phyloP scores from a whole-genome alignment of 164 flowering plant species.

The Magnolia kwangsiensis region DNA sequence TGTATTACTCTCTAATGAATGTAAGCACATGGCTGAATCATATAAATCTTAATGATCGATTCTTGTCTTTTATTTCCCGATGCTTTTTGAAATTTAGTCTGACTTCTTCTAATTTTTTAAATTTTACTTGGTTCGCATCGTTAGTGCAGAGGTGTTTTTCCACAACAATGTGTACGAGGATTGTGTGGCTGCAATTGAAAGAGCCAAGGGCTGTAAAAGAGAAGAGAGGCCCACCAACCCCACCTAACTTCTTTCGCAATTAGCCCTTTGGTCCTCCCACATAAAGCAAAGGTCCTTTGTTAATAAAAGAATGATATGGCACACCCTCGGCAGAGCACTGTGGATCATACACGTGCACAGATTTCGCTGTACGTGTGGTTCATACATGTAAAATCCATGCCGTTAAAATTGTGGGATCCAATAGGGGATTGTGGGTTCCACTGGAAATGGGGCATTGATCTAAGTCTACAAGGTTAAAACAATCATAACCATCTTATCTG shows the following conservation, averaged over 20 bases:
- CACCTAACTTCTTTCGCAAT: neutral
- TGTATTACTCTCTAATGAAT: too few species aligned
- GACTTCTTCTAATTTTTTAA: too few species aligned
- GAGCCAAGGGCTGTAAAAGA: neutral
- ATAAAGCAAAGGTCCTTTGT: neutral
- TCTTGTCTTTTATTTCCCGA: too few species aligned
- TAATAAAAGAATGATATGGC: neutral
- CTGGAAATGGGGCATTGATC: neutral
- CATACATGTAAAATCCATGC: neutral
- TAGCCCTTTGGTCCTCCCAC: too few species aligned
- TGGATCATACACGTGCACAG: neutral
- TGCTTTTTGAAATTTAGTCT: too few species aligned
- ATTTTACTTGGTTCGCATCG: too few species aligned
- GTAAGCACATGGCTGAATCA: too few species aligned
- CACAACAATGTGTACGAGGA: too few species aligned
- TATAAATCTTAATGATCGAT: too few species aligned
- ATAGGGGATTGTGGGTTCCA: too few species aligned
- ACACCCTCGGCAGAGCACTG: neutral
- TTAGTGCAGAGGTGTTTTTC: too few species aligned
- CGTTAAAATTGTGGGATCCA: neutral
- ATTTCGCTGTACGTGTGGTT: neutral
- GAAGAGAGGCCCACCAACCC: neutral
- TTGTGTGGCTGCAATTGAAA: neutral
- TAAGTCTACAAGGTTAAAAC: neutral
- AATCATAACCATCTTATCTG: neutral